Evolutionary conservation across 352 stramenopile genomes (phyloP).

Genomic region (Phytophthora multivora): DNA sequence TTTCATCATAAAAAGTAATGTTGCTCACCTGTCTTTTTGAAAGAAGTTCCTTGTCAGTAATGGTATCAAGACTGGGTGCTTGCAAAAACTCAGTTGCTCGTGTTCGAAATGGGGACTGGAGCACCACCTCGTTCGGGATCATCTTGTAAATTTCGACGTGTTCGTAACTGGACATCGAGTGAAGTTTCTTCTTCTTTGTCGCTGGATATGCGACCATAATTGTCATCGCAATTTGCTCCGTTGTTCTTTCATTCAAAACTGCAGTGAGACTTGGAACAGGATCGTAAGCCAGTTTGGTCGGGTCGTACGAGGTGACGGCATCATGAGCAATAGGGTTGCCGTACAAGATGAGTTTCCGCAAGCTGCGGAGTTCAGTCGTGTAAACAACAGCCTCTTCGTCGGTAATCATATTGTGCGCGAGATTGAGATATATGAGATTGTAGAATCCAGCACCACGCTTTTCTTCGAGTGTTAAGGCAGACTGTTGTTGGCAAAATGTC

Average conservation of each 20-base stretch:
- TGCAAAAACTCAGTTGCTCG: constrained; percentile 55
- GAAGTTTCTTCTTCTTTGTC: constrained; percentile 66
- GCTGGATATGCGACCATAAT: constrained; percentile 69
- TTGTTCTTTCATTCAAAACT: constrained; percentile 36
- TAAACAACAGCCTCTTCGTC: constrained; percentile 55
- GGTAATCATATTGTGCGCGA: constrained; percentile 70
- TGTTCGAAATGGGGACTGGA: constrained; percentile 60
- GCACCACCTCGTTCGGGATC: constrained; percentile 63
- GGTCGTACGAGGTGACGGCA: constrained; percentile 67
- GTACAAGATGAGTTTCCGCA: constrained; percentile 78
- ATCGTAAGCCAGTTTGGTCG: constrained; percentile 71
- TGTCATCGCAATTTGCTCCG: constrained; percentile 33
- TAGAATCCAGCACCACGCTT: constrained; percentile 71
- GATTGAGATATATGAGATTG: constrained; percentile 73
- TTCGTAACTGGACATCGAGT: constrained; percentile 57
- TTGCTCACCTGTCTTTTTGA: constrained; percentile 25
- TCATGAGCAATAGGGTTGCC: constrained; percentile 71
- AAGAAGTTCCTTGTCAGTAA: constrained; percentile 30
- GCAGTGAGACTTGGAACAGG: constrained; percentile 63
- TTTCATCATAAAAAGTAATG: too few relatives aligned
- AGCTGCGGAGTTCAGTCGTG: constrained; percentile 52
- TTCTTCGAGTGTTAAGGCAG: constrained; percentile 56
- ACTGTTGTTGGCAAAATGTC: constrained; percentile 23
- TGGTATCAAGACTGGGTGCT: constrained; percentile 16
- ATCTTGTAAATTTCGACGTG: constrained; percentile 86